Evolutionary conservation across 306 rosid species (phyloP), one percentile per base, ranked within the genome.

Genomic region (Myrica gale): DNA sequence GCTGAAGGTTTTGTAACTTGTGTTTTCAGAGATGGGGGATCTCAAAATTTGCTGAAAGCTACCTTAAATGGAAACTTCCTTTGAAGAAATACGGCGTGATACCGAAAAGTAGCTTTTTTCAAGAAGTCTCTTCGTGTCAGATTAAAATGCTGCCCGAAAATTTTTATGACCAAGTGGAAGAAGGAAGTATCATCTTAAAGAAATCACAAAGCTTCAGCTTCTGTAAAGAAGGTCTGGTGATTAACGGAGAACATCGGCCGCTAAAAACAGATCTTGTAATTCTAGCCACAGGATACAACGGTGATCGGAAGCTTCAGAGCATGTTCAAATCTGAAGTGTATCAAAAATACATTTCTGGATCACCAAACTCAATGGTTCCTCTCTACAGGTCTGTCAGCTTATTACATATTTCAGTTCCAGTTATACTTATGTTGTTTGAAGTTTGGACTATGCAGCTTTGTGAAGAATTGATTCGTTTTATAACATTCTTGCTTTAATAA

Each of bases 211-310:
- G 69, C 19, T 62, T 85, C 48, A 53, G 84, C 16, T 89, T 89
- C 76, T 85, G 79, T 65, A 72, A 8, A 58, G 76, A 84, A 78
- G 88, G 94, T 54, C 37, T 85, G 5, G 13, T 85, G n/a, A 54
- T 85, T 53, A 63, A 85, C 66, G 90, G 74, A 47, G 91, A 87
- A 41, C 17, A 57, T 45, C 69, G 76, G 37, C 81, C 79, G 0
- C 2, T 83, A 20, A 74, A 87, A 75, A 19, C 84, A 19, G 90
- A 89, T 70, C 1, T 89, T 48, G 89, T 87, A 46, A 62, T 89
- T 74, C 62, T 89, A 58, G 93, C 89, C 12, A 89, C 93, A 3
- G 90, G 90, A 17, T 89, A 54, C 70, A 85, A 53, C 56, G 89
- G 93, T 57, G 88, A 83, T 20, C 57, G 44, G n/a, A 87, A 85